Conservation (phyloP, 495 filamentous ascomycete species). For the Talaromyces stipitatus region DNA sequence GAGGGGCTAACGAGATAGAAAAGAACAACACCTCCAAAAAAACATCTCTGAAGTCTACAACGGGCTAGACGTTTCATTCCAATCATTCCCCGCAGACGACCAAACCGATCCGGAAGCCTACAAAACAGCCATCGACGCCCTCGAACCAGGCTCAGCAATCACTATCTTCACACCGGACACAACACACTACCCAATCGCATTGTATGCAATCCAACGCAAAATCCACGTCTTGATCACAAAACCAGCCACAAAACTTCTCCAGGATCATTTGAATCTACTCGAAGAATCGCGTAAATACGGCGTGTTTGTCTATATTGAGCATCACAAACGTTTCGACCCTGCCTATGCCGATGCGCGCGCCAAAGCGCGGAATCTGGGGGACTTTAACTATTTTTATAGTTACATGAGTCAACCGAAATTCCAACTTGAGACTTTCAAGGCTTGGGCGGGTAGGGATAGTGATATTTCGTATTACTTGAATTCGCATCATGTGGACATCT, state of each 20-base stretch:
- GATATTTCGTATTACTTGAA: conserved; percentile 96
- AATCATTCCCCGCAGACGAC: conserved; percentile 69
- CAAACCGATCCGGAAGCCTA: conserved; percentile 71
- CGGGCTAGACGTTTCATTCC: conserved; percentile 72
- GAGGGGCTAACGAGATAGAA: neutral
- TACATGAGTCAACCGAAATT: conserved; percentile 95
- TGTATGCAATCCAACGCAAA: conserved; percentile 80
- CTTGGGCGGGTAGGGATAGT: conserved; percentile 85
- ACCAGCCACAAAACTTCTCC: conserved; percentile 79
- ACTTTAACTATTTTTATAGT: conserved; percentile 97
- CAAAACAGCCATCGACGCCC: conserved; percentile 80
- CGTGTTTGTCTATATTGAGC: conserved; percentile 90
- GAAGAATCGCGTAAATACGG: conserved; percentile 62
- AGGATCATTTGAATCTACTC: conserved; percentile 68
- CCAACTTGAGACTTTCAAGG: conserved; percentile 92
- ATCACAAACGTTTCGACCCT: conserved; percentile 93
- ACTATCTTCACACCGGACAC: conserved; percentile 96
- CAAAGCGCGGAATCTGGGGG: conserved; percentile 65
- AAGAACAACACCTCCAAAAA: conserved; percentile 76
- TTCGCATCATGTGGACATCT: conserved; percentile 86
- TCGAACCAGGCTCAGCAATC: conserved; percentile 78
- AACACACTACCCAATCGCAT: conserved; percentile 88
- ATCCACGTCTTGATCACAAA: conserved; percentile 94
- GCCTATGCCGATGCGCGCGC: conserved; percentile 78
- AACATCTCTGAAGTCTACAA: conserved; percentile 89